Percentiles rank a stretch among this genome's conserved stretches.
phyloP scores from a whole-genome alignment of 495 filamentous ascomycete species.

The Letharia lupina region DNA sequence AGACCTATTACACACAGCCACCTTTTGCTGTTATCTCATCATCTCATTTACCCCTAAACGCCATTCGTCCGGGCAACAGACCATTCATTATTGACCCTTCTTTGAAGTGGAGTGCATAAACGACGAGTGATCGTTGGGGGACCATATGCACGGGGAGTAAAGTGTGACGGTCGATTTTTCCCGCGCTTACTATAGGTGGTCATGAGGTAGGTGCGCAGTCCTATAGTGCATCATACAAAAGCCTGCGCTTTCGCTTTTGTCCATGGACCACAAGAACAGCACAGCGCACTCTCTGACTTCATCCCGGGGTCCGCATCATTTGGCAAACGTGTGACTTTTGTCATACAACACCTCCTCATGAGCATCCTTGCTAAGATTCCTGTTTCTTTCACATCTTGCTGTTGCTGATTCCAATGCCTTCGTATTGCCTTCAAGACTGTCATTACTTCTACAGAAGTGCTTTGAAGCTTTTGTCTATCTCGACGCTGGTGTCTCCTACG shows the following conservation, averaged over 20 bases:
- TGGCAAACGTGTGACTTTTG: neutral
- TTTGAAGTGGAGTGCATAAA: slow-evolving; percentile 11
- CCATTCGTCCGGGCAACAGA: slow-evolving; percentile 12
- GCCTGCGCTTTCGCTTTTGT: neutral
- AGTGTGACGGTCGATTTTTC: neutral
- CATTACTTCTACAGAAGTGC: slow-evolving; percentile 89
- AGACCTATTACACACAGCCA: neutral
- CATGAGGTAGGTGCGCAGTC: neutral
- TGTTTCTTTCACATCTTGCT: slow-evolving; percentile 5
- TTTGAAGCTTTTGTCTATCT: slow-evolving; percentile 70
- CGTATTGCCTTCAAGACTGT: slow-evolving; percentile 77
- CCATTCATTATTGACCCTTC: neutral
- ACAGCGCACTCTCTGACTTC: neutral
- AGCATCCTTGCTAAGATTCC: neutral
- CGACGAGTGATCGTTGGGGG: neutral
- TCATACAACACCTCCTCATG: neutral
- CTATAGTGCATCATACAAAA: neutral
- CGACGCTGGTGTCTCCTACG: slow-evolving; percentile 63
- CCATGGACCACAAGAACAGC: neutral
- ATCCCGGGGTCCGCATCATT: neutral
- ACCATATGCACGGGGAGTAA: neutral
- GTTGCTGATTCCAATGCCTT: slow-evolving; percentile 50
- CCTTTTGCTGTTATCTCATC: neutral
- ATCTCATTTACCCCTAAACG: neutral
- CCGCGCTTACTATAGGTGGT: neutral